Conservation (phyloP, 495 filamentous ascomycete species). For the Penicillium silybi region DNA sequence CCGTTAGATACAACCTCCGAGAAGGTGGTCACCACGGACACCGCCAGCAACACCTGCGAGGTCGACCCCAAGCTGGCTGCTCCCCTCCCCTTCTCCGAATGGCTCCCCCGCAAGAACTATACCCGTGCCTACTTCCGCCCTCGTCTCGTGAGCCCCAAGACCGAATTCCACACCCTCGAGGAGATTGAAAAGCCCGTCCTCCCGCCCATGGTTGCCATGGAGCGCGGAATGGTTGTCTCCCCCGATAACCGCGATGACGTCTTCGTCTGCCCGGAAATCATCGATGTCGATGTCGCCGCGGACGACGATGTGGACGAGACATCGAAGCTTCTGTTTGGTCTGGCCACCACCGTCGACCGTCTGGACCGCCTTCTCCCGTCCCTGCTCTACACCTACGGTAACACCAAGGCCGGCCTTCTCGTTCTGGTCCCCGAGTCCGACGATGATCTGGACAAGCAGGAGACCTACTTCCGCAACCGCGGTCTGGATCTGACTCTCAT, state of each 20-base stretch:
- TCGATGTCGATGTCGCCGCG: conserved; percentile 42
- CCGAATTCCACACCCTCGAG: conserved; percentile 42
- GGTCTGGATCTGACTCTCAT: conserved; percentile 55
- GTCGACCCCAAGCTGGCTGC: conserved; percentile 36
- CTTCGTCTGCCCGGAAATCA: conserved; percentile 44
- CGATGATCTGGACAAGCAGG: conserved; percentile 40
- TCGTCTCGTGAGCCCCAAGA: conserved; percentile 33
- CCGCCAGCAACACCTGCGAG: conserved; percentile 27
- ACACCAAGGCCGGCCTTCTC: conserved; percentile 46
- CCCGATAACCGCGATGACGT: conserved; percentile 31
- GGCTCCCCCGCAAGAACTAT: conserved; percentile 48
- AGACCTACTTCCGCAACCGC: conserved; percentile 45
- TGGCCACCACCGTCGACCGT: conserved; percentile 49
- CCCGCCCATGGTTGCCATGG: conserved; percentile 42
- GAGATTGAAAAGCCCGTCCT: conserved; percentile 41
- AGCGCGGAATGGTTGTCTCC: conserved; percentile 45
- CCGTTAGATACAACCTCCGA: conserved; percentile 19
- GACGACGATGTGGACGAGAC: conserved; percentile 46
- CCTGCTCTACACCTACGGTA: conserved; percentile 47
- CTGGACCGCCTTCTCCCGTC: conserved; percentile 46
- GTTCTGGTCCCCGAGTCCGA: conserved; percentile 48
- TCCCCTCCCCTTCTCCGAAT: conserved; percentile 41
- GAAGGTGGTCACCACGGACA: conserved; percentile 11
- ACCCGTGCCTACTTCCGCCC: conserved; percentile 47
- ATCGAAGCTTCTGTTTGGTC: conserved; percentile 48